Percentiles rank a stretch among this genome's conserved stretches.
Conservation (phyloP, 495 filamentous ascomycete species). For the Penicillium flavigenum region DNA sequence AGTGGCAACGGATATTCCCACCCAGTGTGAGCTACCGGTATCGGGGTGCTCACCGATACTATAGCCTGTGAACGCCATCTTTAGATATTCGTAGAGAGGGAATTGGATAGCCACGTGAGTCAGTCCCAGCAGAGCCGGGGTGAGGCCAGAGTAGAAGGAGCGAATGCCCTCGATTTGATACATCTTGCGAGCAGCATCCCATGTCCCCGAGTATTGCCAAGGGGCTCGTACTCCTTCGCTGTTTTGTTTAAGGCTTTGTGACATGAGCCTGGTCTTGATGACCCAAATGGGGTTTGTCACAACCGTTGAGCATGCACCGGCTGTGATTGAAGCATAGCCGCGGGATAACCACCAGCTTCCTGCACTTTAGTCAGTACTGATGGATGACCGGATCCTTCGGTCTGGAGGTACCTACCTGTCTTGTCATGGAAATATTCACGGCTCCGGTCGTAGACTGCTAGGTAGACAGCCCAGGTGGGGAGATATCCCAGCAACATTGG, state of each 20-base stretch:
- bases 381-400: background rate
- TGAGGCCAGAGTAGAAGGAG: conserved; percentile 94
- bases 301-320: conserved; percentile 88
- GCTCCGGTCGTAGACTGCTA: conserved; percentile 88
- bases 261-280: conserved; percentile 97
- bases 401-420: conserved; percentile 53
- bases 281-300: conserved; percentile 99
- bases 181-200: conserved; percentile 94
- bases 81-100: conserved; percentile 91
- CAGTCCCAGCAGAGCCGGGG: conserved; percentile 86
- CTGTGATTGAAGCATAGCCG: conserved; percentile 77
- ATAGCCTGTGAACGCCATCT: conserved; percentile 83
- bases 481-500: conserved; percentile 94
- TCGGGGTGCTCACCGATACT: conserved; percentile 70
- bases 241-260: conserved; percentile 60
- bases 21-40: conserved; percentile 60
- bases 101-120: conserved; percentile 98
- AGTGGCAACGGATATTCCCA: conserved; percentile 81
- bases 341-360: conserved; percentile 61
- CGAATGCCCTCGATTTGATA: conserved; percentile 80
- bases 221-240: conserved; percentile 61
- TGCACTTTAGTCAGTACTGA: conserved; percentile 26
- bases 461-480: conserved; percentile 97
- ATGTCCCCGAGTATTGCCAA: conserved; percentile 85
- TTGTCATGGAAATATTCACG: conserved; percentile 69